phyloP scores from a whole-genome alignment of 116 monocot species.

The Papilionanthe hybrid region DNA sequence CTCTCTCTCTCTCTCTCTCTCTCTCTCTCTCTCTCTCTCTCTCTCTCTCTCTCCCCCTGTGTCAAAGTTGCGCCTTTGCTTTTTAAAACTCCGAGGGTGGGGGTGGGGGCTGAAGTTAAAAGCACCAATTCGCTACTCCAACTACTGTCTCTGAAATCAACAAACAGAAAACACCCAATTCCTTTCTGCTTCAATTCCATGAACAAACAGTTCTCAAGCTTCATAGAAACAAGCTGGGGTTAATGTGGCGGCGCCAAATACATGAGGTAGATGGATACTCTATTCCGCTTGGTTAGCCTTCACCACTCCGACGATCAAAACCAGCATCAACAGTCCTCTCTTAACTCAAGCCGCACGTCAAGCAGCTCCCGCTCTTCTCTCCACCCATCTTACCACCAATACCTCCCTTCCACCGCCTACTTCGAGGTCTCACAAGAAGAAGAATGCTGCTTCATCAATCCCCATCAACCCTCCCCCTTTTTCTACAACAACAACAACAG shows the following conservation, averaged over 20 bases:
- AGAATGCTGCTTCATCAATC: constrained; percentile 64
- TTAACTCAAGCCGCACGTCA: constrained; percentile 25
- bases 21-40: neutral
- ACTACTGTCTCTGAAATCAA: neutral
- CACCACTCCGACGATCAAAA: constrained; percentile 17
- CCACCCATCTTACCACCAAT: constrained; percentile 11
- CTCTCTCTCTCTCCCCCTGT: constrained; percentile 3
- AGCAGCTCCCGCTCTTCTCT: constrained; percentile 37
- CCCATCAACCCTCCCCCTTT: neutral
- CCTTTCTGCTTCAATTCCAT: constrained; percentile 13
- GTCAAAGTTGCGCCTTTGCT: neutral
- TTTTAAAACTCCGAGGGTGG: neutral
- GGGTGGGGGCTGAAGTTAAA: neutral
- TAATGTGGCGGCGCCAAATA: neutral
- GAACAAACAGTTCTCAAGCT: neutral
- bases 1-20: neutral
- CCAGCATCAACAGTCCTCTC: constrained; percentile 27
- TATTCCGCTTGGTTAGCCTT: constrained; percentile 46
- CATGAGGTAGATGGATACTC: constrained; percentile 32
- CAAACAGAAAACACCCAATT: neutral
- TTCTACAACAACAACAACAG: constrained; percentile 9
- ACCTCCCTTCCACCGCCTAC: constrained; percentile 2
- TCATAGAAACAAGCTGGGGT: neutral
- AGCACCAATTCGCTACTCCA: neutral
- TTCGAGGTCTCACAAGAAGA: constrained; percentile 33